Evolutionary conservation across 768 basidiomycete species (phyloP), one percentile per base, ranked within the genome.

Genomic region (Termitomyces sp.): DNA sequence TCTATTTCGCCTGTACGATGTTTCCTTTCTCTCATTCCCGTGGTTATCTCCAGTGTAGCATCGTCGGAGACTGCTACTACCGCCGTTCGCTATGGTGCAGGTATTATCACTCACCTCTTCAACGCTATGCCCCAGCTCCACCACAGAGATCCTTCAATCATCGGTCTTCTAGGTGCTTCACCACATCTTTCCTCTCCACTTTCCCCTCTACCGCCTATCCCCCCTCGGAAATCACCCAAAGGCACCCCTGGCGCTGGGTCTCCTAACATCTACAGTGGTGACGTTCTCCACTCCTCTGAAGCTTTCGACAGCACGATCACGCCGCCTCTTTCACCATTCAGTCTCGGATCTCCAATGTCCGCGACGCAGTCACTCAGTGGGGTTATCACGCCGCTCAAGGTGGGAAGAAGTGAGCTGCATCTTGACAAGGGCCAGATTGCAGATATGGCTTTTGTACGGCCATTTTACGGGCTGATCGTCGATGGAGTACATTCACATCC

Each of bases 401-500:
- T 53, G 46, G 73, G 68, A 56, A 67, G 68, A 62, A 69, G 66
- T 37, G 70, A 69, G 56, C 64, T 73, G 59, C 76, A 71, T 64
- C 72, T 80, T 23, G 76, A 79, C 35, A 81, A 81, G 61, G 79
- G 78, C 7, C 68, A 76, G 50, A 68, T 79, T 11, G 76, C 79
- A 41, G 76, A 78, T 61, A 83, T 84, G 72, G 76, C 73, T 4
- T 81, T 82, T 59, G 73, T 73, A 56, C 74, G 91, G 60, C 94
- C 94, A 14, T 95, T 84, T 70, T 96, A 91, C 64, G 91, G 88
- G 53, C 74, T 95, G 52, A 96, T 95, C 59, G 92, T 92, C 7
- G 94, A 96, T 67, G 94, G 93, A 0, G 83, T 94, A 53, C 94
- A 96, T 66, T 89, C 85, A 12, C 93, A 95, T 69, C 93, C 94